Percentiles rank a stretch among this genome's conserved stretches.
These are phyloP conservation scores for Tympanopsis confertula DNA, from an alignment of 2,329 filamentous ascomycete genomes.

Conservation along the genomic window DNA sequence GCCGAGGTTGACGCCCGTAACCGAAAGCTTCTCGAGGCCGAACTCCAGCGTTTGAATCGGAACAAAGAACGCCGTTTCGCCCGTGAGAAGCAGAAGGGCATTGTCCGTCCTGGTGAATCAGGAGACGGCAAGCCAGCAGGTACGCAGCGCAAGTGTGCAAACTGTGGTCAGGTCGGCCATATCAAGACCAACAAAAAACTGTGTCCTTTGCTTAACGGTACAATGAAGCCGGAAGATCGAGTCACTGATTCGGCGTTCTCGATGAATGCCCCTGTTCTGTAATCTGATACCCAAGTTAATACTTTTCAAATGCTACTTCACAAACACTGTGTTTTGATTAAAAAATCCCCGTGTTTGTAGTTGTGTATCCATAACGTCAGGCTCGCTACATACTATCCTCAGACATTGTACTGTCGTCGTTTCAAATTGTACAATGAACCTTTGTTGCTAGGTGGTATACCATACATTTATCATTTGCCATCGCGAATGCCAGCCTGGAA, in stretches of 20 bases:
- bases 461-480: no score
- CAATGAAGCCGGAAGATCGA: constrained; percentile 1
- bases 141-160: constrained; percentile 54
- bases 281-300: background rate
- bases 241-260: background rate
- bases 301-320: no score
- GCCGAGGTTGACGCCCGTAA: constrained; percentile 10
- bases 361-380: no score
- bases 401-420: no score
- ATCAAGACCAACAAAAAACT: constrained; percentile 22
- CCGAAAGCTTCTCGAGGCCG: constrained; percentile 23
- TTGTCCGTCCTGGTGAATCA: constrained; percentile 3
- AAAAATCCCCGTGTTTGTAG: no score
- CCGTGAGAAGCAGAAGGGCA: constrained; percentile 30
- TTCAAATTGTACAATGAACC: no score
- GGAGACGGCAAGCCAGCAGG: constrained; percentile 5
- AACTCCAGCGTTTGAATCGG: constrained; percentile 47
- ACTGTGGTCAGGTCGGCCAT: constrained; percentile 58
- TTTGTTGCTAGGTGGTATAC: no score
- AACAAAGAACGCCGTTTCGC: constrained; percentile 55
- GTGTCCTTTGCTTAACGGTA: background rate
- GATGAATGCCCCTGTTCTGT: background rate
- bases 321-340: no score
- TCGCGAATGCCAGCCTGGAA: no score
- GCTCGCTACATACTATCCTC: no score